phyloP scores from a whole-genome alignment of 2,329 filamentous ascomycete genomes.

The Karstenula rhodostoma region DNA sequence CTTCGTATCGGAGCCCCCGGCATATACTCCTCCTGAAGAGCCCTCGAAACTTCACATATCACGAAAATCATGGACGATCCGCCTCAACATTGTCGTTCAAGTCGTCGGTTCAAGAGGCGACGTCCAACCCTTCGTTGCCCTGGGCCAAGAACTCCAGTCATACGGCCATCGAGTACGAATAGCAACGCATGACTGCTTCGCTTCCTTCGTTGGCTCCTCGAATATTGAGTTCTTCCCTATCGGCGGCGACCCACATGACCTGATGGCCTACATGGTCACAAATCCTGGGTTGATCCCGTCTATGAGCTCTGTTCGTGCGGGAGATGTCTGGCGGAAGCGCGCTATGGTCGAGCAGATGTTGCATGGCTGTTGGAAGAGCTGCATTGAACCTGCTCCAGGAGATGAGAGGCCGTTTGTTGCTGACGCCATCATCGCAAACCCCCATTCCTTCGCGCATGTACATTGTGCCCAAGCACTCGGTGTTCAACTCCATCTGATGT shows the following conservation, averaged over 20 bases:
- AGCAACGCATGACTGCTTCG: conserved; percentile 35
- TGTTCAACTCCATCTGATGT: conserved; percentile 81
- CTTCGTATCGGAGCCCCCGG: conserved; percentile 7
- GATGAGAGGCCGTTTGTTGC: conserved; percentile 73
- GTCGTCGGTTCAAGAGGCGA: conserved; percentile 63
- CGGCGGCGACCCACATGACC: conserved; percentile 43
- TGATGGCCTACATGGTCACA: conserved; percentile 62
- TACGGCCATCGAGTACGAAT: conserved; percentile 41
- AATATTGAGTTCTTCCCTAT: conserved; percentile 48
- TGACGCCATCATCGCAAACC: conserved; percentile 79
- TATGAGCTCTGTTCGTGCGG: conserved; percentile 30
- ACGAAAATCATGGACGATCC: conserved; percentile 8
- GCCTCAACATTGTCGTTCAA: conserved; percentile 64
- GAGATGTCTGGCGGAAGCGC: conserved; percentile 45
- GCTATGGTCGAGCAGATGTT: conserved; percentile 35
- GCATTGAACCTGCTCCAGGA: conserved; percentile 46
- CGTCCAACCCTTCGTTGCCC: conserved; percentile 67
- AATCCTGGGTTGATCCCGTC: conserved; percentile 52
- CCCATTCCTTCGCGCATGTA: conserved; percentile 77
- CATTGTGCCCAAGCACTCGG: conserved; percentile 76
- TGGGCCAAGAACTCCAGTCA: conserved; percentile 58
- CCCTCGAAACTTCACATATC: background rate
- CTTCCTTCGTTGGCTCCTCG: conserved; percentile 24
- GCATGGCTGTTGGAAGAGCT: conserved; percentile 39
- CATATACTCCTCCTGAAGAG: background rate